Percentiles rank a stretch among this genome's conserved stretches.
phyloP scores from a whole-genome alignment of 192 early-diverging fungal genomes.

The Gryganskiella cystojenkinii region DNA sequence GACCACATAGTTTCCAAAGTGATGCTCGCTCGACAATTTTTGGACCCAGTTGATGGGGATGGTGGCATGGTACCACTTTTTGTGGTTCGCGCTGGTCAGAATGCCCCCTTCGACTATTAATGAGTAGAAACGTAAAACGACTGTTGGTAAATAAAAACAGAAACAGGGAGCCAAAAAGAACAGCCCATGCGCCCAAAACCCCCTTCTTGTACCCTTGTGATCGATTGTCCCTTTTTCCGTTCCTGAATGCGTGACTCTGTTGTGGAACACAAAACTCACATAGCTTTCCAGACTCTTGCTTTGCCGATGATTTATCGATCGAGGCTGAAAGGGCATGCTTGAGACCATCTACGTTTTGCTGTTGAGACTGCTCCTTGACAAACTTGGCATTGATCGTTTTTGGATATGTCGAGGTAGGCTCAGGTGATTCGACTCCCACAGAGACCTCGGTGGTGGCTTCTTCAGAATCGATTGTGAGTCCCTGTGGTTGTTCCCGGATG shows the following conservation, averaged over 20 bases:
- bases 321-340: constrained; percentile 29
- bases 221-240: background rate
- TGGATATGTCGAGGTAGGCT: constrained; percentile 13
- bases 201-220: background rate
- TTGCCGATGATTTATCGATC: constrained; percentile 29
- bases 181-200: background rate
- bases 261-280: constrained; percentile 23
- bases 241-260: background rate
- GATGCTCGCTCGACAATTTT: constrained; percentile 53
- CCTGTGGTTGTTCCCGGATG: constrained; percentile 9
- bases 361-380: constrained; percentile 31
- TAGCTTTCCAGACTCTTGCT: constrained; percentile 6
- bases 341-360: constrained; percentile 26
- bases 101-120: constrained; percentile 40
- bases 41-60: constrained; percentile 55
- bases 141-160: background rate
- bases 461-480: constrained; percentile 8
- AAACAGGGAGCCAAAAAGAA: background rate
- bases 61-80: constrained; percentile 40
- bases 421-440: background rate
- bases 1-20: constrained; percentile 57
- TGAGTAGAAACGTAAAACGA: background rate
- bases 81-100: constrained; percentile 46
- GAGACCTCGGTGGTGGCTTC: constrained; percentile 1
- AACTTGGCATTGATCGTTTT: constrained; percentile 38